A percentile compares a stretch with the other conserved stretches of the same genome.
Evolutionary conservation across 352 stramenopile genomes (phyloP).

Genomic region (Globisporangium lucens): DNA sequence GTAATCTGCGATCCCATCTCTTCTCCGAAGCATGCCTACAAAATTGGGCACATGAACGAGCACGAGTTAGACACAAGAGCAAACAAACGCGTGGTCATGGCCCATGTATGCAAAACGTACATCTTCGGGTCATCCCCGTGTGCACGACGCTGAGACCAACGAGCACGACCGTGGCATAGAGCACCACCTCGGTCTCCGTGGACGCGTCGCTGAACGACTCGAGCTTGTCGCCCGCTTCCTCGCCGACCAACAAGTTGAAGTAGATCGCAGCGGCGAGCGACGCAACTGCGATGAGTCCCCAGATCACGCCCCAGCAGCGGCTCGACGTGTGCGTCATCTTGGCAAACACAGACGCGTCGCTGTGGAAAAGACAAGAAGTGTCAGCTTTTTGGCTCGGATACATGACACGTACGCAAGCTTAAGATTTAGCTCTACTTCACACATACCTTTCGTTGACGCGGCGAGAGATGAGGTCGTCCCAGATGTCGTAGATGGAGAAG

Average conservation of each 20-base stretch:
- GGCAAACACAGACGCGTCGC: constrained; percentile 85
- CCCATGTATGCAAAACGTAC: constrained; percentile 23
- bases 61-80: background rate
- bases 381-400: background rate
- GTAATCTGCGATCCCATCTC: constrained; percentile 12
- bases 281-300: constrained; percentile 72
- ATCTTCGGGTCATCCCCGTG: constrained; percentile 66
- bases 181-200: constrained; percentile 51
- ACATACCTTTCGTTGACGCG: constrained; percentile 74
- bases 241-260: constrained; percentile 75
- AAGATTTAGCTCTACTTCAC: background rate
- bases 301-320: constrained; percentile 89
- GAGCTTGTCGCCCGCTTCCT: constrained; percentile 48
- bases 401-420: no score
- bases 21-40: constrained; percentile 10
- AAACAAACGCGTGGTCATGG: background rate
- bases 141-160: constrained; percentile 62
- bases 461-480: constrained; percentile 88
- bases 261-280: constrained; percentile 80
- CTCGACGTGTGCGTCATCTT: constrained; percentile 90
- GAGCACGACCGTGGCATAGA: constrained; percentile 42
- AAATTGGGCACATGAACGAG: background rate
- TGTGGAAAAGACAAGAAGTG: constrained; percentile 7
- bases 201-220: constrained; percentile 52
- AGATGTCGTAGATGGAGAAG: constrained; percentile 91